Conservation (phyloP, 495 filamentous ascomycete genomes). For the Talaromyces stipitatus region DNA sequence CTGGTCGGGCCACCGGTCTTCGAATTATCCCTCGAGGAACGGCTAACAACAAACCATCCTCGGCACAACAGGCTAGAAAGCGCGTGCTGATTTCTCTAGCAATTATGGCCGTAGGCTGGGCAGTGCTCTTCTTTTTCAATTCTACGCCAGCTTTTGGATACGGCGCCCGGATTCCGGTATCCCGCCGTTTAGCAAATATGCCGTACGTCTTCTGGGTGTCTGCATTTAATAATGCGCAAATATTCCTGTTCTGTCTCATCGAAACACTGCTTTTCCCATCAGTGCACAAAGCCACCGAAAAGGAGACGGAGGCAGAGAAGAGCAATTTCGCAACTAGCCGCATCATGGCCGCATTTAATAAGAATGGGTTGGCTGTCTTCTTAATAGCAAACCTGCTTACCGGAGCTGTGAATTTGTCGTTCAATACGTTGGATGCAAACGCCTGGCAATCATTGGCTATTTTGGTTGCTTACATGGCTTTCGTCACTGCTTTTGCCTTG, state of each 20-base stretch:
- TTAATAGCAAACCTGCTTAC: constrained; percentile 84
- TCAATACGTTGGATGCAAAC: constrained; percentile 68
- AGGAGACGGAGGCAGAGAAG: constrained; percentile 41
- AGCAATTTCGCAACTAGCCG: constrained; percentile 67
- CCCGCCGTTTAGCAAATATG: constrained; percentile 83
- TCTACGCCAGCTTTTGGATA: constrained; percentile 63
- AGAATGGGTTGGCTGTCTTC: constrained; percentile 82
- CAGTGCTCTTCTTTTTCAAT: constrained; percentile 53
- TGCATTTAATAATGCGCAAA: constrained; percentile 76
- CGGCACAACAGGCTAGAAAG: constrained; percentile 34
- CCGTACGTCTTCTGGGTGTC: constrained; percentile 89
- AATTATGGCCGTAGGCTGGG: constrained; percentile 58
- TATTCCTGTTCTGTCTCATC: constrained; percentile 67
- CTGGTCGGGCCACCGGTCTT: constrained; percentile 76
- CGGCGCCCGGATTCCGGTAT: constrained; percentile 58
- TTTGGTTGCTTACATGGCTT: constrained; percentile 59
- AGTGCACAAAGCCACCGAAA: constrained; percentile 47
- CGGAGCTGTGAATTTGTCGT: constrained; percentile 76
- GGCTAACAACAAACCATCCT: constrained; percentile 8
- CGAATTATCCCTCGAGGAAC: constrained; percentile 60
- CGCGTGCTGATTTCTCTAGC: constrained; percentile 53
- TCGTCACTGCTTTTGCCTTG: constrained; percentile 61
- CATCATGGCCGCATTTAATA: constrained; percentile 75
- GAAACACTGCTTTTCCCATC: constrained; percentile 72
- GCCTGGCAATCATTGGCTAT: constrained; percentile 60